These are phyloP conservation scores for Pseudogymnoascus sp. DNA, from an alignment of 2,329 filamentous ascomycete species.

Conservation along the genomic window DNA sequence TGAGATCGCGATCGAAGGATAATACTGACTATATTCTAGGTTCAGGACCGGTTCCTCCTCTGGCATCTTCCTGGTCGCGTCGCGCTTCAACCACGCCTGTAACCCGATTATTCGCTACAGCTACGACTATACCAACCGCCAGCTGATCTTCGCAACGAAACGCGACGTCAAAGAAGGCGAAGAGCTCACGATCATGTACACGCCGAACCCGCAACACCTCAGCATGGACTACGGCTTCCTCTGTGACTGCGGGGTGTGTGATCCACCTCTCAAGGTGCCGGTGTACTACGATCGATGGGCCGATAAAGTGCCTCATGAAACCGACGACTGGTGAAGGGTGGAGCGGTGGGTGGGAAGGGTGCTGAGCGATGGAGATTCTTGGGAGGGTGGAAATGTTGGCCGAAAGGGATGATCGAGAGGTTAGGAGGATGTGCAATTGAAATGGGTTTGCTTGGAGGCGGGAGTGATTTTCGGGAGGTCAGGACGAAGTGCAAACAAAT, in stretches of 20 bases:
- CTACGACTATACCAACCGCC: slow-evolving; percentile 30
- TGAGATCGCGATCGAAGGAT: background rate
- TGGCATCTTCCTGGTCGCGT: slow-evolving; percentile 43
- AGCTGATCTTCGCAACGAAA: slow-evolving; percentile 36
- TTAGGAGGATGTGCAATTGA: background rate
- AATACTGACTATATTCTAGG: background rate
- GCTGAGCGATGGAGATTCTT: background rate
- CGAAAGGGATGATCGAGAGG: background rate
- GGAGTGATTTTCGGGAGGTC: background rate
- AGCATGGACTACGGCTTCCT: slow-evolving; percentile 43
- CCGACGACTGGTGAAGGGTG: background rate
- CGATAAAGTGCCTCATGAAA: background rate
- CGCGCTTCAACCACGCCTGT: slow-evolving; percentile 54
- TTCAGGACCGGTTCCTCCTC: background rate
- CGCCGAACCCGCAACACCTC: slow-evolving; percentile 31
- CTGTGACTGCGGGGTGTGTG: slow-evolving; percentile 43
- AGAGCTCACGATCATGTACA: slow-evolving; percentile 47
- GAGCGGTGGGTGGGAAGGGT: background rate
- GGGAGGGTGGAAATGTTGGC: background rate
- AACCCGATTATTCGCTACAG: slow-evolving; percentile 35
- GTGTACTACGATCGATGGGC: background rate
- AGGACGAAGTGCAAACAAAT: background rate
- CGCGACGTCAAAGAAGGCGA: slow-evolving; percentile 34
- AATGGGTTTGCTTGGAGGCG: background rate
- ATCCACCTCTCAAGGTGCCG: background rate